Evolutionary conservation across 257 asterid species (phyloP).

Genomic region (Gynochthodes officinalis): DNA sequence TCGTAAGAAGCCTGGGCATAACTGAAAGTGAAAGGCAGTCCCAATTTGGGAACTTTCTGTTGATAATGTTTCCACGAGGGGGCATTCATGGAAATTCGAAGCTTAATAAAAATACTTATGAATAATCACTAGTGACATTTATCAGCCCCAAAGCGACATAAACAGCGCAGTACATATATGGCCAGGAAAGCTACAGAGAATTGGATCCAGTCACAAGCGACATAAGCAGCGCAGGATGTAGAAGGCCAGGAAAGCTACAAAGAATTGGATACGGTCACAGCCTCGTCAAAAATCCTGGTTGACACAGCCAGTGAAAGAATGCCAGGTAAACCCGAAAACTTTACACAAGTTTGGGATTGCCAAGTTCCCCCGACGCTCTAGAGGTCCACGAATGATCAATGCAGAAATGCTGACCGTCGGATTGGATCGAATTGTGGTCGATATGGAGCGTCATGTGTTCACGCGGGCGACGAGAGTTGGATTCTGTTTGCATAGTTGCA

Average conservation of each 20-base stretch:
- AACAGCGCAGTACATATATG: too few relatives aligned
- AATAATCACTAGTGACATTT: too few relatives aligned
- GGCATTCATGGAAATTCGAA: background rate
- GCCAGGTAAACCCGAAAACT: constrained; percentile 1
- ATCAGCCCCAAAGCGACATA: too few relatives aligned
- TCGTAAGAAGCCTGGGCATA: too few relatives aligned
- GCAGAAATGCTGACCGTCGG: background rate
- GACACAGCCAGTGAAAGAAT: background rate
- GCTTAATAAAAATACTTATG: background rate
- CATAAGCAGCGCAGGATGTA: constrained; percentile 1
- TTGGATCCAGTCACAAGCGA: too few relatives aligned
- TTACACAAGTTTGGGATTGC: too few relatives aligned
- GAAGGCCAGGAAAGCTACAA: too few relatives aligned
- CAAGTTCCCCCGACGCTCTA: constrained; percentile 23
- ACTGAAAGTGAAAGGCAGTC: background rate
- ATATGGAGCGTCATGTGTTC: background rate
- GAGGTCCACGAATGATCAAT: background rate
- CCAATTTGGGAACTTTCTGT: background rate
- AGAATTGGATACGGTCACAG: constrained; percentile 11
- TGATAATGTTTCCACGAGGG: background rate
- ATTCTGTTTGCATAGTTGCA: constrained; percentile 2
- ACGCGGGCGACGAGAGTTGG: background rate
- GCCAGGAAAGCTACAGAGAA: too few relatives aligned
- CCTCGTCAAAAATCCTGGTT: background rate
- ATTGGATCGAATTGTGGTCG: background rate